Evolutionary conservation across 441 rosid species (phyloP).

Genomic region (Theobroma grandiflorum): DNA sequence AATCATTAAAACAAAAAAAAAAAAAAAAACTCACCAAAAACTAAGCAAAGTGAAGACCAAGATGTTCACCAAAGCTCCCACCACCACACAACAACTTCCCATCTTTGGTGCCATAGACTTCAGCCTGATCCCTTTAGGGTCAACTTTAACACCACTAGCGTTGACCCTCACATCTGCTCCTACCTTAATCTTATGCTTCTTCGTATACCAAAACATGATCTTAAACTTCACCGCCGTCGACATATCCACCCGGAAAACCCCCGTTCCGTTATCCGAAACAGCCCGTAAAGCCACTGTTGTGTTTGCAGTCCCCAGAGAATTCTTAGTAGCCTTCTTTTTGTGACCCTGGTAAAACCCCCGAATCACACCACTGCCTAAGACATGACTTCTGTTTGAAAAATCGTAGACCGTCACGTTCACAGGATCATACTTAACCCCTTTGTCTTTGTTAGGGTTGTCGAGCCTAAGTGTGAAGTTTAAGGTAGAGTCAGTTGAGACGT

Average conservation of each 20-base stretch:
- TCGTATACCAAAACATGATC: constrained; percentile 67
- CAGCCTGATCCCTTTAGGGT: constrained; percentile 49
- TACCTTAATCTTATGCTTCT: constrained; percentile 51
- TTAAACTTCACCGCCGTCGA: constrained; percentile 72
- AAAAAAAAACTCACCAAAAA: constrained; percentile 22
- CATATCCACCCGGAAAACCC: constrained; percentile 68
- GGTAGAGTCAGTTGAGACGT: constrained; percentile 37
- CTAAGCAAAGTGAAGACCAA: constrained; percentile 37
- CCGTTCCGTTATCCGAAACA: constrained; percentile 44
- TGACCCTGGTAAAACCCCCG: constrained; percentile 70
- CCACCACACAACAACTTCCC: constrained; percentile 22
- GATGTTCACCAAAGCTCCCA: constrained; percentile 40
- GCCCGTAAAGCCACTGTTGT: constrained; percentile 40
- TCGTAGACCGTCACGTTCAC: constrained; percentile 56
- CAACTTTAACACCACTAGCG: constrained; percentile 40
- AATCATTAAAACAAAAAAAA: neutral
- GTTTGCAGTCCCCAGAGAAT: constrained; percentile 29
- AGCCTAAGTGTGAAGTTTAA: constrained; percentile 53
- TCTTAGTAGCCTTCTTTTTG: constrained; percentile 67
- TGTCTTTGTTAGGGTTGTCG: constrained; percentile 66
- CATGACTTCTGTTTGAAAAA: constrained; percentile 18
- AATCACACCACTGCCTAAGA: constrained; percentile 38
- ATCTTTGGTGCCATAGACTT: constrained; percentile 45
- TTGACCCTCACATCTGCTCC: constrained; percentile 61
- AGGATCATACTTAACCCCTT: constrained; percentile 67